Base-by-base conservation (phyloP, 768 basidiomycete genomes). In the Lactarius vividus region DNA sequence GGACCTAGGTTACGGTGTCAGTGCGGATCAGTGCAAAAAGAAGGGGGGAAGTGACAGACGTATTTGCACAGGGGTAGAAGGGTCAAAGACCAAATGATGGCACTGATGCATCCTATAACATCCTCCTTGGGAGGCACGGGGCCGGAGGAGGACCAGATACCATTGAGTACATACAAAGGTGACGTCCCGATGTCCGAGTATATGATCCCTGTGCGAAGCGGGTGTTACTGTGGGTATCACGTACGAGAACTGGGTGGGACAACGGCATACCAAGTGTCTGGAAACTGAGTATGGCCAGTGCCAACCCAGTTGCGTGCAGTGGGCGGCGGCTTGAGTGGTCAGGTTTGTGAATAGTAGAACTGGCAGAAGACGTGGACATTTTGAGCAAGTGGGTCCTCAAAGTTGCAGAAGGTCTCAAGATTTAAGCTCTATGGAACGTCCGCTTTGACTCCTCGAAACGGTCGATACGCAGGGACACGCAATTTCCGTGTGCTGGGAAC, bases 1-100 rank as follows among this genome's bases (percentile, higher is more conserved):
- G 67, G 26, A 82, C 80, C 84, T 85, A 61, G 2, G 23, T 55
- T 16, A 10, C 10, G 37, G 23, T 7, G 37, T 69, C 16, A 35
- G 29, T 2, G 20, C 23, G 13, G 23, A 26, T 33, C 49, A 9
- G 31, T 11, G 49, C 23, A 13, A 52, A 49, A 35, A 49, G 59
- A 33, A 20, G 16, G 11, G 8, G 57, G 2, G 28, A 66, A 11
- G 33, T 18, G 26, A 71, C 82, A 26, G 68, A 84, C 86, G 71
- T 88, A 89, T 86, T 88, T 89, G 29, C 85, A 44, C 56, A 88
- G 71, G 0, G 88, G 87, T 26, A 88, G 70, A 29, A 88, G 75
- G 0, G 85, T 84, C 39, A 90, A 72, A 3, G 86, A 74, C 88
- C 87, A 89, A 44, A 89, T 71, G 62, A 89, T 87, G 26, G 86